Conservation (phyloP, 129 eudicot species). For the Flaveria brownii region DNA sequence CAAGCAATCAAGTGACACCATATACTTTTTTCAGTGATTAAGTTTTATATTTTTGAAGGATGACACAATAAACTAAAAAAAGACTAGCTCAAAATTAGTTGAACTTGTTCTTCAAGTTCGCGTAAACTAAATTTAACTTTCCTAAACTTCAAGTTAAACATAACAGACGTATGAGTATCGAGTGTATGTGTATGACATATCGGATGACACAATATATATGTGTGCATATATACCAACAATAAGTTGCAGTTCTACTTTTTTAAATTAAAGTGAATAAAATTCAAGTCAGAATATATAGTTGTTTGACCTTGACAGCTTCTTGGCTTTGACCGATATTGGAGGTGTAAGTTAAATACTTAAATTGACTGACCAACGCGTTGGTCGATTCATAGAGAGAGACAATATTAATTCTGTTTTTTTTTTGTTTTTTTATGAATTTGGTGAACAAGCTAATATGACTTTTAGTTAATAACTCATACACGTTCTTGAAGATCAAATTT, state of each 20-base stretch:
- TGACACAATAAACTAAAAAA: no score
- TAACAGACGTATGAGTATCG: no score
- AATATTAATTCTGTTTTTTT: neutral
- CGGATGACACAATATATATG: neutral
- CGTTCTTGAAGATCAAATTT: neutral
- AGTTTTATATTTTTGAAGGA: no score
- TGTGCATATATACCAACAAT: neutral
- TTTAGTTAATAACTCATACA: neutral
- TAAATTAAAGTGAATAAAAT: neutral
- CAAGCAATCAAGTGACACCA: no score
- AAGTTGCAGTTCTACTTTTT: neutral
- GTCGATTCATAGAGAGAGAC: conserved; percentile 29
- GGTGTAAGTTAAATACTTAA: neutral
- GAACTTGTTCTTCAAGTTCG: no score
- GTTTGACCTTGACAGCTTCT: conserved; percentile 20
- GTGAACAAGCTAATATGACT: conserved; percentile 20
- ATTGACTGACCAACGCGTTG: conserved; percentile 18
- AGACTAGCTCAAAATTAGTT: no score
- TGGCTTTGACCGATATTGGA: conserved; percentile 2
- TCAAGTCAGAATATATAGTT: neutral
- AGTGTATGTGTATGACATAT: neutral
- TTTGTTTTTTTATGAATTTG: neutral
- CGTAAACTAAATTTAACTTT: no score
- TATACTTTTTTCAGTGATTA: no score
- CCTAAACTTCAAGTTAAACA: no score